Percentiles rank a stretch among this genome's conserved stretches.
Evolutionary conservation across 2,329 filamentous ascomycete genomes (phyloP).

Genomic region (Alternaria alternata): DNA sequence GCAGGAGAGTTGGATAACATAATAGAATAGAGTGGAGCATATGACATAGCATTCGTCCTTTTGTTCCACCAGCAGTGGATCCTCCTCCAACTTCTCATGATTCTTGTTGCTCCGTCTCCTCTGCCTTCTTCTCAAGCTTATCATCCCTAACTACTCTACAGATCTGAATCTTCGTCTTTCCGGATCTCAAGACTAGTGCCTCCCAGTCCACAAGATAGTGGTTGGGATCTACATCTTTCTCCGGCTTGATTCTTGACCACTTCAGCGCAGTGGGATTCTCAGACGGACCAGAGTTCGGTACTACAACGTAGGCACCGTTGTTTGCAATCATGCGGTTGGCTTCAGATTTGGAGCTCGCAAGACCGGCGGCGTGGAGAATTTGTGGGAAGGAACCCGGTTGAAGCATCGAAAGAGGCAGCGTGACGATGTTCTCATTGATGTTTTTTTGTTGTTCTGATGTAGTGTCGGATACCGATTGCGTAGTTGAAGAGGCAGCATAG

Average conservation of each 20-base stretch:
- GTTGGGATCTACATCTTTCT: conserved; percentile 64
- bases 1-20: background rate
- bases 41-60: background rate
- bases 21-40: background rate
- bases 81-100: background rate
- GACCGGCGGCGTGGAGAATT: conserved; percentile 67
- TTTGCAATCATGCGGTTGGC: conserved; percentile 65
- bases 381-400: conserved; percentile 63
- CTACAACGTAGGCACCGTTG: conserved; percentile 66
- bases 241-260: conserved; percentile 70
- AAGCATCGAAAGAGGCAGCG: conserved; percentile 67
- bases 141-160: conserved; percentile 64
- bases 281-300: conserved; percentile 56
- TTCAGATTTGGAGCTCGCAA: conserved; percentile 65
- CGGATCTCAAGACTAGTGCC: conserved; percentile 63
- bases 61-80: background rate
- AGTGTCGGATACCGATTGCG: conserved; percentile 18
- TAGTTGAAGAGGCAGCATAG: conserved; percentile 29
- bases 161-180: conserved; percentile 68
- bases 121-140: conserved; percentile 18
- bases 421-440: conserved; percentile 61
- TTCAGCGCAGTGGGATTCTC: conserved; percentile 57
- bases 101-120: background rate
- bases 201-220: conserved; percentile 67
- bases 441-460: conserved; percentile 18